Evolutionary conservation across 306 rosid genomes (phyloP), one percentile per base, ranked within the genome.

Genomic region (Sicyos baderoa): DNA sequence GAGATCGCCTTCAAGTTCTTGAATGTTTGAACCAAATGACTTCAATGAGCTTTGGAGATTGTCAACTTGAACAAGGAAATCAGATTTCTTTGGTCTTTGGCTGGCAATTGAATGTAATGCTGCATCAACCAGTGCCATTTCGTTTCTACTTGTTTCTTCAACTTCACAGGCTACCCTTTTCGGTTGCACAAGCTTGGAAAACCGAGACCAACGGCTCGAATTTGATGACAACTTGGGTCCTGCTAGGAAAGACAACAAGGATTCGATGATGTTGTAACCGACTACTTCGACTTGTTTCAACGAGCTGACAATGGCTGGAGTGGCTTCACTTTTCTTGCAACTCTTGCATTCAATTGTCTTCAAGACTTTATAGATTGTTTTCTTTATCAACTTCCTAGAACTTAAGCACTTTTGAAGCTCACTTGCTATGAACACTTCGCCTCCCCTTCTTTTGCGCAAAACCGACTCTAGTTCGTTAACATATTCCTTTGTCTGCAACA

Each of bases 321-420:
- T 54, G 15, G 42, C 73, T 9, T 16, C 17, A 35, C 25, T 68
- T 37, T 61, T 62, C 76, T 73, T n/a, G 11, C 21, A 18, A 45
- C 44, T 45, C 15, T 75, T 56, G 1, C 18, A 73, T 62, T 48
- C 67, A 55, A 18, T 58, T 47, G 25, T 15, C 55, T 76, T 75
- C 3, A 68, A 58, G 15, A 73, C 70, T 66, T 69, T 73, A 7
- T 14, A 65, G 56, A 80, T 22, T 60, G 70, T 47, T 53, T 68
- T 80, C 47, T 73, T 80, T 22, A 70, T 59, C 32, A 50, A 23
- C 68, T 76, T 80, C 73, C 84, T 70, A 0, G 76, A 62, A 74
- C 25, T 29, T 11, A 55, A 48, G 74, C 70, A 74, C 70, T 49
- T 80, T 50, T 66, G 71, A 10, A 73, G 48, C 56, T 80, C 76